Base-by-base conservation (phyloP, 2,329 filamentous ascomycete species). In the Penicillium decumbens region DNA sequence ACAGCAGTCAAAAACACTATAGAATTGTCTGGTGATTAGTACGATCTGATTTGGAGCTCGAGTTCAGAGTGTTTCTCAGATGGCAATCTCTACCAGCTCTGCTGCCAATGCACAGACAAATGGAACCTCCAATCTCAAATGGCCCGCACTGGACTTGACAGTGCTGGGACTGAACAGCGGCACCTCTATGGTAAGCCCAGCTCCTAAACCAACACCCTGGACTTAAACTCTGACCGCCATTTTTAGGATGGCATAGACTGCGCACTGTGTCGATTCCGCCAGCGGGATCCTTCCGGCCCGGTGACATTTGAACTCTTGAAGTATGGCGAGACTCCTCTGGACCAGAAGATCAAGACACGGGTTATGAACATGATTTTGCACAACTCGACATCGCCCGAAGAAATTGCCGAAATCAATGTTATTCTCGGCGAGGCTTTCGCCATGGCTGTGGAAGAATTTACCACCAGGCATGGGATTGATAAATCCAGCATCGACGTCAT, bases 351-450 rank as follows among this genome's bases (percentile, higher is more conserved):
- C 64, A 82, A 81, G 65, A 77, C 76, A 58, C 73, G 75, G 2
- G 76, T 83, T 28, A 77, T 83, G 71, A 71, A 76, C 45, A 77
- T 82, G 63, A 81, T 84, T 51, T 69, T 76, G 29, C 71, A 79
- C 60, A 77, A 80, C 59, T 70, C 68, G 38, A 80, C 77, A 4
- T 76, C 78, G 1, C 75, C 79, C 0, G 75, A 76, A 38, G 77
- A 78, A 56, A 65, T 82, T 12, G 77, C 79, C 3, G 76, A 80
- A 56, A 73, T 82, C 51, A 82, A 83, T 52, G 75, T 80, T 12
- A 68, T 77, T 24, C 71, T 83, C 4, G 80, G 80, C 8, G 75
- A 81, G 60, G 75, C 76, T 7, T 82, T 83, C 60, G 76, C 80
- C 1, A 65, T 66, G 0, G 78, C 80, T 0, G 78, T 76, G 37